Evolutionary conservation across 1,139 yeast genomes (phyloP).

Genomic region (Yarrowia galli): DNA sequence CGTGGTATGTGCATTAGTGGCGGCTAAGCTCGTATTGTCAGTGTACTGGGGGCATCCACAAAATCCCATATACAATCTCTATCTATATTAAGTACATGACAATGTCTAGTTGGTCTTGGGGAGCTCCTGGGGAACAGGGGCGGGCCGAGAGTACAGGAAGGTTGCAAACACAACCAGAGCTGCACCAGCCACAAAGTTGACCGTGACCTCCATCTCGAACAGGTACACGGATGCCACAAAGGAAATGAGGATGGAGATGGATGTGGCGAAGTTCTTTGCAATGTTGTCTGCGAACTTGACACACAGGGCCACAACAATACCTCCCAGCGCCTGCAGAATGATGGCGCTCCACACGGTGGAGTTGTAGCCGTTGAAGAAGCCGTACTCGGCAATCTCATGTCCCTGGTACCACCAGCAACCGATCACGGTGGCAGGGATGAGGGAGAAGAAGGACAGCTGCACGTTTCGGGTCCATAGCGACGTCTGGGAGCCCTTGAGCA

Average conservation of each 20-base stretch:
- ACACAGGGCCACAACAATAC: slow-evolving; percentile 52
- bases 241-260: slow-evolving; percentile 50
- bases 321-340: slow-evolving; percentile 51
- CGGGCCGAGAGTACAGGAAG: slow-evolving; percentile 44
- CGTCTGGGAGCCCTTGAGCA: slow-evolving; percentile 48
- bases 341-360: slow-evolving; percentile 49
- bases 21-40: not conserved
- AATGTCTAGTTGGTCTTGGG: slow-evolving; percentile 31
- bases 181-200: slow-evolving; percentile 49
- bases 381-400: slow-evolving; percentile 45
- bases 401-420: slow-evolving; percentile 50
- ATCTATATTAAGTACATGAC: slow-evolving; percentile 22
- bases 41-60: not conserved
- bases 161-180: slow-evolving; percentile 49
- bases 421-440: slow-evolving; percentile 50
- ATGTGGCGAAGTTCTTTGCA: slow-evolving; percentile 53
- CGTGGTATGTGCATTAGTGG: not conserved
- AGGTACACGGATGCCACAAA: slow-evolving; percentile 49
- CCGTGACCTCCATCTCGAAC: slow-evolving; percentile 48
- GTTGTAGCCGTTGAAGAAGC: slow-evolving; percentile 52
- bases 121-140: slow-evolving; percentile 10
- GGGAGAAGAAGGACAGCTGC: slow-evolving; percentile 51
- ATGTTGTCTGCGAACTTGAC: slow-evolving; percentile 54
- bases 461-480: slow-evolving; percentile 52
- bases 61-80: not conserved